Evolutionary conservation across 1,284 basidiomycete species (phyloP).

Genomic region (Grifola frondosa): DNA sequence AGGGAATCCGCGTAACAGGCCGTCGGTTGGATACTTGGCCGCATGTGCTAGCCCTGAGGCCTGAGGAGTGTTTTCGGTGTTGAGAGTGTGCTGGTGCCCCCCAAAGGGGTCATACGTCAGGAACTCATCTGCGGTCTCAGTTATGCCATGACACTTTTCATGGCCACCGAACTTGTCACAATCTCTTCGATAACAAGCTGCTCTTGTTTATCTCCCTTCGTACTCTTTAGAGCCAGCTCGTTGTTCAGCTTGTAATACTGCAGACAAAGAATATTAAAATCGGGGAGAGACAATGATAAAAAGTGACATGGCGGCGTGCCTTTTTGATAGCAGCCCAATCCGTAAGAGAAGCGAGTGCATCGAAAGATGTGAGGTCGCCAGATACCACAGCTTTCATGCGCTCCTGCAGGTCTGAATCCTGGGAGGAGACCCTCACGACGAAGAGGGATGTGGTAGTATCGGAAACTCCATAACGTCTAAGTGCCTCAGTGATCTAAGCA

Average conservation of each 20-base stretch:
- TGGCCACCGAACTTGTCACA: constrained; percentile 74
- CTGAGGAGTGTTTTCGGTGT: too few species aligned
- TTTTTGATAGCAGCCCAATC: constrained; percentile 76
- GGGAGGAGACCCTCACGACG: constrained; percentile 65
- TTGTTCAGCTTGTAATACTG: constrained; percentile 78
- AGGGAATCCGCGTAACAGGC: too few species aligned
- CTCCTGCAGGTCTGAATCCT: constrained; percentile 40
- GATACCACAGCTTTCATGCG: constrained; percentile 58
- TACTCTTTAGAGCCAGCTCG: constrained; percentile 44
- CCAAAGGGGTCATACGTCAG: neutral
- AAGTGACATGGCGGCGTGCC: constrained; percentile 42
- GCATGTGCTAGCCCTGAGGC: too few species aligned
- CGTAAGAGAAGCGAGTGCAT: constrained; percentile 48
- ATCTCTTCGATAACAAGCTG: constrained; percentile 58
- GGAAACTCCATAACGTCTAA: constrained; percentile 81
- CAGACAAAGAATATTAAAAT: neutral
- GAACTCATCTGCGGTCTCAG: too few species aligned
- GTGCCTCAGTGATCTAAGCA: constrained; percentile 79
- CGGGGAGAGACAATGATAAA: neutral
- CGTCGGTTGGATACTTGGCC: too few species aligned
- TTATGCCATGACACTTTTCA: constrained; percentile 70
- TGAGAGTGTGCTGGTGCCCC: too few species aligned
- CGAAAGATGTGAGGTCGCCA: constrained; percentile 52
- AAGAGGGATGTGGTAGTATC: constrained; percentile 67
- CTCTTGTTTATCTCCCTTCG: constrained; percentile 40